Base-by-base conservation (phyloP, 768 basidiomycete genomes). In the Termitomyces sp. region DNA sequence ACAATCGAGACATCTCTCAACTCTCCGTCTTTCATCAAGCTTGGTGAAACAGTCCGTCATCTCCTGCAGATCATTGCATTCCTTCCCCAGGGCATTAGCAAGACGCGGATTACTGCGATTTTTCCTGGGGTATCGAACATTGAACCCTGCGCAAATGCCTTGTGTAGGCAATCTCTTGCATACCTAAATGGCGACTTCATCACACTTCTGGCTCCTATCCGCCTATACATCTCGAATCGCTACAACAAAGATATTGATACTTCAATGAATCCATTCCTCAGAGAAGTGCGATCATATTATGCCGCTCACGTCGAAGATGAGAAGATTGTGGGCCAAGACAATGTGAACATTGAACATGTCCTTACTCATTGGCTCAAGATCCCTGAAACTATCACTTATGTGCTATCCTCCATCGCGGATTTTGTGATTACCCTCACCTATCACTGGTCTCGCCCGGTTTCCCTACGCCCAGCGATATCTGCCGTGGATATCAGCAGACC, bases 181-280 rank as follows among this genome's bases (percentile, higher is more conserved):
- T 59, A 62, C 43, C 34, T 29, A 16, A 55, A 57, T 41, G 46
- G 43, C 12, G 58, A 44, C 14, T 59, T 57, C 34, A 57, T 62
- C 42, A 62, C 58, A 2, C 48, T 62, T 34, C 55, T 62, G 17
- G 62, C 62, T 17, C 62, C 62, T 6, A 60, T 62, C 5, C 52
- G 62, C 31, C 59, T 62, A 21, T 53, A 62, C 53, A 43, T 62
- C 1, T 45, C 41, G 3, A 52, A 27, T 14, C 42, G 29, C 5
- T 19, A 45, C 16, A 49, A 50, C 34, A 27, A 0, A 7, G 27
- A 37, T 42, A 21, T 35, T 4, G 12, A 19, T n/a, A n/a, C n/a
- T n/a, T n/a, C n/a, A n/a, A n/a, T 25, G 19, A 35, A 35, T 44
- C 54, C 58, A 29, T 46, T 59, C 14, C 47, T 53, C 5, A 12